Percentiles rank a stretch among this genome's conserved stretches.
These are phyloP conservation scores for Carex littledalei DNA, from an alignment of 176 grass and related monocot species.

Conservation along the genomic window DNA sequence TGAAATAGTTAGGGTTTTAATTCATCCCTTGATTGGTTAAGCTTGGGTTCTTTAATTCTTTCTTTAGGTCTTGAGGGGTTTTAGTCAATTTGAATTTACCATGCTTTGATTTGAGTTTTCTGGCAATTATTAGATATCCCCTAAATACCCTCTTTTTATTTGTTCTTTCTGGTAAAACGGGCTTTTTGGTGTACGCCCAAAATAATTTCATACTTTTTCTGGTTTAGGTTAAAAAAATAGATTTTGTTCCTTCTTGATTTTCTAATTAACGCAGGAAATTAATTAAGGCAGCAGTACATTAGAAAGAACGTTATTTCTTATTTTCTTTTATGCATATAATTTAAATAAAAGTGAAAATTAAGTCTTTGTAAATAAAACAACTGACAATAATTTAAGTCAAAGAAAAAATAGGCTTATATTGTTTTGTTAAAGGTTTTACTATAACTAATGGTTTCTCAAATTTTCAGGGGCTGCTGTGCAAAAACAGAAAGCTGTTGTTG, in stretches of 20 bases:
- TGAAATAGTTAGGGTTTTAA: constrained; percentile 1
- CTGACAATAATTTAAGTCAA: background rate
- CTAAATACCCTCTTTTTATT: background rate
- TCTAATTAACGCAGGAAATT: background rate
- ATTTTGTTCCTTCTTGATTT: background rate
- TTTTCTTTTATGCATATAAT: background rate
- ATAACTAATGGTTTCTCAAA: background rate
- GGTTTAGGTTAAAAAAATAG: no score
- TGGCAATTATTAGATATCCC: background rate
- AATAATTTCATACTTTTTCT: background rate
- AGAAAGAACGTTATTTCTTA: background rate
- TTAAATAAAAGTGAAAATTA: background rate
- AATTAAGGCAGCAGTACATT: background rate
- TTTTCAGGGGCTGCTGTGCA: constrained; percentile 28
- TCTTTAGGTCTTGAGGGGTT: background rate
- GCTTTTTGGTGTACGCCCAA: background rate
- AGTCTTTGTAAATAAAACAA: background rate
- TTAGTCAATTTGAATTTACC: background rate
- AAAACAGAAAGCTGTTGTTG: constrained; percentile 46
- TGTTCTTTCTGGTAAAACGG: background rate
- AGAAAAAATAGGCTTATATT: background rate
- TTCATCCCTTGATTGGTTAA: background rate
- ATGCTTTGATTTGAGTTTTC: background rate
- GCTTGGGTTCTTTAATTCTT: background rate
- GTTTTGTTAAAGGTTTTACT: background rate